Base-by-base conservation (phyloP, 208 protist species). In the Trypanosomatidae sp. region DNA sequence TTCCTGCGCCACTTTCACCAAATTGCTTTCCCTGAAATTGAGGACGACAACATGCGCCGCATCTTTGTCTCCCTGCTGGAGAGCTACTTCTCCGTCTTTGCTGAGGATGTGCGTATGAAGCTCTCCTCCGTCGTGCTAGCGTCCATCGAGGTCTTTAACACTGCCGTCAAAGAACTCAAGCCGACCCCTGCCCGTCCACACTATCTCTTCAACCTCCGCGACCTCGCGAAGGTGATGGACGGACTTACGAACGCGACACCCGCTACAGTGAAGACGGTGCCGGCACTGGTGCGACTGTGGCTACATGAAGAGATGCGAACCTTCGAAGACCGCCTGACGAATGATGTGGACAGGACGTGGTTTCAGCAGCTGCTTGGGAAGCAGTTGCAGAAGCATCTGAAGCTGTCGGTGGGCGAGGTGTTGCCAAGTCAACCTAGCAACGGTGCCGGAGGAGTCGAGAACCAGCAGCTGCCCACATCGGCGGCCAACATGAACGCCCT, bases 151-250 rank as follows among this genome's bases (percentile, higher is more conserved):
- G 81, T 99, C 5, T 99, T 99, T 86, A 90, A 98, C 78, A 92
- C 80, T 17, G 95, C 99, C 47, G 82, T 82, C 60, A 82, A 84
- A 46, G 97, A 98, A 75, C 88, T 99, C 30, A 93, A 99, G 30
- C 99, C 99, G 43, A 99, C 98, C 0, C 98, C 99, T 5, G 69
- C 95, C 7, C 98, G 98, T 47, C 95, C 97, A n/a, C 99, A 99
- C 85, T 99, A 99, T 85, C 98, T 98, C 19, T 99, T 99, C 90
- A 99, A 99, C 82, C 74, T 99, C 59, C 92, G 99, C 68, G 99
- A 99, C 82, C 70, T 99, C 30, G 85, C 95, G 28, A 99, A 99
- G 73, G 97, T 99, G 64, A 93, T 99, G 69, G 96, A 98, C 65
- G 99, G 99, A n/a, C 55, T 99, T 10, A 76, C 98, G 36, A 96